Evolutionary conservation across 2,329 filamentous ascomycete genomes (phyloP), one percentile per base, ranked within the genome.

Genomic region (Cucurbitaria berberidis): DNA sequence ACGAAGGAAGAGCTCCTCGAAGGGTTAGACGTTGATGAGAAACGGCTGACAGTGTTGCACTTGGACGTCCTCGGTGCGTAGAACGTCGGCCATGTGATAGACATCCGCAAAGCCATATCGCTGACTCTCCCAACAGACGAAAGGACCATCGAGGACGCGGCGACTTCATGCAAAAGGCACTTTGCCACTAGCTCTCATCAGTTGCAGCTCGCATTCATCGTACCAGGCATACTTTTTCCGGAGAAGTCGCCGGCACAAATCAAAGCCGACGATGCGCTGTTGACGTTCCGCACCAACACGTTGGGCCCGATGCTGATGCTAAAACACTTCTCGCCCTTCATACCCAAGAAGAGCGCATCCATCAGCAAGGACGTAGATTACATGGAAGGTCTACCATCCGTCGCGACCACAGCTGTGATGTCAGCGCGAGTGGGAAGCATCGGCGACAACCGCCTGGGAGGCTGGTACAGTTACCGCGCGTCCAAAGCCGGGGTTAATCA

Each of bases 391-490:
- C 62, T 77, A 0, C 77, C 89, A 0, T 51, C 62, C 0, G 80
- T 83, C 48, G 85, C 89, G 0, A 83, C 87, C 2, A 90, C 88
- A 80, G 82, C 88, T n/a, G 84, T 84, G 67, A 89, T 92, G 86
- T 88, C 88, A 5, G 91, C 90, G 1, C 85, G 91, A 38, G 89
- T 96, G 0, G 90, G 90, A 9, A 88, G 84, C 27, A 88, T 89
- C 19, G 78, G 82, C 0, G 89, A 93, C 64, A 93, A 96, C 66
- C 69, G 76, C 2, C 78, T 87, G 0, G 91, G 90, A 2, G 91
- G 91, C 0, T 95, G 90, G 91, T 96, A 91, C 73, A 86, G 82
- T 50, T 95, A 95, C 73, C 86, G 91, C 13, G 84, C 88, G 7
- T 88, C 84, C 47, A 96, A 95, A 74, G 85, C 89, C 0, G 89